Evolutionary conservation across 371 early-diverging fungal species (phyloP), one percentile per base, ranked within the genome.

Genomic region (Blakeslea trispora): DNA sequence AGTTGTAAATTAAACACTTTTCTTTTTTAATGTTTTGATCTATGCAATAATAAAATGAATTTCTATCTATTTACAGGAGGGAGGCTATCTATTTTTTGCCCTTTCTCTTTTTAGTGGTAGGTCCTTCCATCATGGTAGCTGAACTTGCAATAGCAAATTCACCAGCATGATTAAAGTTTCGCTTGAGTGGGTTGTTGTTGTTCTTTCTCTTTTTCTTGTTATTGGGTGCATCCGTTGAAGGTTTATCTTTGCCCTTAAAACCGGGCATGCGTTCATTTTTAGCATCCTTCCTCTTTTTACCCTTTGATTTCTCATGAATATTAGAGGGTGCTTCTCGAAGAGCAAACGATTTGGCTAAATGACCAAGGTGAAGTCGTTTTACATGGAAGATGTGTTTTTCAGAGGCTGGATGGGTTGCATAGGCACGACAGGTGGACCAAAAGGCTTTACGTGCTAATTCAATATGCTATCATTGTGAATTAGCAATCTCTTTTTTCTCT

Each of bases 301-400:
- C 61, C 46, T 74, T 79, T 22, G 59, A 75, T 0, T 74, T 66
- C 45, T 74, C 70, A 21, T 77, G 64, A 41, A 85, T 74, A 58
- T 83, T 78, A 37, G 84, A 83, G 37, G 97, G 97, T 10, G 91
- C 86, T 61, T 94, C 95, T 43, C 92, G 82, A 53, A 98, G 72
- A 9, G 85, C 95, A 85, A 98, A 98, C n/a, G 91, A 81, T 71
- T 96, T 97, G 44, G 98, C 97, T 53, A 92, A 72, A 64, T 98
- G 99, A 15, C 99, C 99, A 41, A 96, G 81, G 69, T 98, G 99
- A 61, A 98, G 75, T 49, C 89, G 87, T 58, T 89, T 88, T 57
- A 97, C 79, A 66, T 97, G 95, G 84, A 98, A 97, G 34, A 95
- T 87, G 35, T 88, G 87, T 47, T 90, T 89, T 66, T 93, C 91